These are phyloP conservation scores for Syncephalastrum racemosum DNA, from an alignment of 371 early-diverging fungal genomes.

Conservation along the genomic window DNA sequence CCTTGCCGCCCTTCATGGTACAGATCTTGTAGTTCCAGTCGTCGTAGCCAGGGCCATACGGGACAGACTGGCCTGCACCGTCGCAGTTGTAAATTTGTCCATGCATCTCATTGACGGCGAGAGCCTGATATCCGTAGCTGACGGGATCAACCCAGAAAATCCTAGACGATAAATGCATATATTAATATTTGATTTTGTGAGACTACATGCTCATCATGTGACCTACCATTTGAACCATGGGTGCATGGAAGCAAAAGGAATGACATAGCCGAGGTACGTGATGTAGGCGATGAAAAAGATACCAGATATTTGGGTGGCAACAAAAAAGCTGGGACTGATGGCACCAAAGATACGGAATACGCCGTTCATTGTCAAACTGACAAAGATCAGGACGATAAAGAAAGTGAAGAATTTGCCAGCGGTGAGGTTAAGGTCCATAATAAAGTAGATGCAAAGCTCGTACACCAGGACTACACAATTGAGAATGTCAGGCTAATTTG, in stretches of 20 bases:
- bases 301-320: conserved; percentile 51
- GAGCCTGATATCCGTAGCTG: conserved; percentile 59
- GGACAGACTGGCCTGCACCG: conserved; percentile 37
- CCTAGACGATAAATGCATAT: conserved; percentile 1
- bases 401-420: conserved; percentile 55
- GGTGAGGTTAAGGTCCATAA: conserved; percentile 46
- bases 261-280: conserved; percentile 56
- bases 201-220: background rate
- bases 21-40: conserved; percentile 53
- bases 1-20: conserved; percentile 47
- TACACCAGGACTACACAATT: conserved; percentile 20
- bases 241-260: conserved; percentile 27
- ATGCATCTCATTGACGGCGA: conserved; percentile 64
- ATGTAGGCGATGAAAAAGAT: conserved; percentile 48
- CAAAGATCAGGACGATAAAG: conserved; percentile 39
- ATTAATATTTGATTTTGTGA: background rate
- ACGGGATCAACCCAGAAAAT: conserved; percentile 60
- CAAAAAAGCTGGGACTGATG: conserved; percentile 45
- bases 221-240: conserved; percentile 56
- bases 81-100: conserved; percentile 38
- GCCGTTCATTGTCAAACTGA: conserved; percentile 47
- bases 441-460: conserved; percentile 43
- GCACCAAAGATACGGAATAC: conserved; percentile 57
- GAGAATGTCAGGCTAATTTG: conserved; percentile 3
- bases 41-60: conserved; percentile 43